Conservation (phyloP, 2,329 filamentous ascomycete genomes). For the Paraconiothyrium brasiliense region DNA sequence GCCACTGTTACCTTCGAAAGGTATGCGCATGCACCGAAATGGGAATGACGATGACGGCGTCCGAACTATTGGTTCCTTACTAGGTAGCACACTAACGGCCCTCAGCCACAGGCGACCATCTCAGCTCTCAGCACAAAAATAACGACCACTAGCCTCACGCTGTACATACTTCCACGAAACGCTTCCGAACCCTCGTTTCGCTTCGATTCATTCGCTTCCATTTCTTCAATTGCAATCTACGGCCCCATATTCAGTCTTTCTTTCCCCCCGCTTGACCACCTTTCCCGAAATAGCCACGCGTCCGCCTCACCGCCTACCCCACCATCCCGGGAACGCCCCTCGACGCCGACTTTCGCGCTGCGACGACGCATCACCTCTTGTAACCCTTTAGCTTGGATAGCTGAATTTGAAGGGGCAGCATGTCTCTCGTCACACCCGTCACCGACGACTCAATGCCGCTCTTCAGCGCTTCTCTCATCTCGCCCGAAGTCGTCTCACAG, state of each 20-base stretch:
- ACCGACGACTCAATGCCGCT: slow-evolving; percentile 63
- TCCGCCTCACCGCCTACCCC: slow-evolving; percentile 14
- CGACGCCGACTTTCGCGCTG: neutral
- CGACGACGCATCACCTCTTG: neutral
- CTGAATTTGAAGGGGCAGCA: slow-evolving; percentile 9
- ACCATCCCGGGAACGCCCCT: slow-evolving; percentile 6
- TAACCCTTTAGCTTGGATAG: neutral
- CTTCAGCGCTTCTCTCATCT: slow-evolving; percentile 81
- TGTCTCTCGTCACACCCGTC: slow-evolving; percentile 26
- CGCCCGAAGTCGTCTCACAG: slow-evolving; percentile 73
- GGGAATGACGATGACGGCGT: neutral
- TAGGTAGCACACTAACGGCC: neutral
- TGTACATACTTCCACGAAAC: neutral
- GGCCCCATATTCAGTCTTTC: neutral
- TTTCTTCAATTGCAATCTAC: slow-evolving; percentile 6
- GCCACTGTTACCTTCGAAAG: too few species aligned
- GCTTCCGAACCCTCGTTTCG: neutral
- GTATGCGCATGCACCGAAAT: too few species aligned
- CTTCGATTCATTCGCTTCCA: neutral
- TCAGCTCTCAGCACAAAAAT: neutral
- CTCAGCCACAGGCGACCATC: neutral
- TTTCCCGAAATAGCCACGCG: slow-evolving; percentile 8
- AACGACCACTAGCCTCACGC: neutral
- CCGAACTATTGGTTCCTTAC: neutral
- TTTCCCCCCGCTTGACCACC: neutral